Conservation (phyloP, 1,284 basidiomycete species). For the Trichosporon sp. region DNA sequence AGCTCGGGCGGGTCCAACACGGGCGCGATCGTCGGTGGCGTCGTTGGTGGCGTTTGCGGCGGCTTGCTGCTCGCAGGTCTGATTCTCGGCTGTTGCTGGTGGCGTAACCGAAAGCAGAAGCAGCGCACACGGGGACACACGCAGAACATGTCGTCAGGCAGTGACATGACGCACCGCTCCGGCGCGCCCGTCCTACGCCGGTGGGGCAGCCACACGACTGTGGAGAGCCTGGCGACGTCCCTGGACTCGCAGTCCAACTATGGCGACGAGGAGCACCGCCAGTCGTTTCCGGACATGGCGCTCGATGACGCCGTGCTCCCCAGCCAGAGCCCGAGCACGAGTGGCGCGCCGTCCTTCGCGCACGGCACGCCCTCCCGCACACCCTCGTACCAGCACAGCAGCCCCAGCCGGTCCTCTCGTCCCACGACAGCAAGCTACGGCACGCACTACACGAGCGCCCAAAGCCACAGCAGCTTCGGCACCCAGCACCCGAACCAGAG, state of each 20-base stretch:
- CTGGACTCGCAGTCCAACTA: slow-evolving; percentile 7
- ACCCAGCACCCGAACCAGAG: not conserved
- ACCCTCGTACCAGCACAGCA: not conserved
- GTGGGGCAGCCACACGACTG: slow-evolving; percentile 3
- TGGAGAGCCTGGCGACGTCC: slow-evolving; percentile 6
- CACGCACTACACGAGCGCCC: slow-evolving; percentile 9
- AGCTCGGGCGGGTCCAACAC: not conserved
- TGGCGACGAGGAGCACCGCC: slow-evolving; percentile 1
- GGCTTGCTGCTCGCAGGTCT: slow-evolving; percentile 7
- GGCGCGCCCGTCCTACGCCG: slow-evolving; percentile 5
- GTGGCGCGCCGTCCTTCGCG: not conserved
- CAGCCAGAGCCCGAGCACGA: not conserved
- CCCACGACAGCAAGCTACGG: not conserved
- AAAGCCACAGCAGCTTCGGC: not conserved
- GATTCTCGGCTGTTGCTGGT: slow-evolving; percentile 15
- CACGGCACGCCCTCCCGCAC: too few relatives aligned
- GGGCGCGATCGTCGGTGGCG: slow-evolving; percentile 10
- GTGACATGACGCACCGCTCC: slow-evolving; percentile 17
- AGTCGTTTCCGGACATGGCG: slow-evolving; percentile 3
- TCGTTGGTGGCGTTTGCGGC: not conserved
- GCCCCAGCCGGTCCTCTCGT: not conserved
- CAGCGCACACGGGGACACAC: not conserved
- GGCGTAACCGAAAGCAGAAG: slow-evolving; percentile 2
- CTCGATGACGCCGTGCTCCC: slow-evolving; percentile 17
- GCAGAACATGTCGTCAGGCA: not conserved